Base-by-base conservation (phyloP, 2,329 filamentous ascomycete genomes). In the Ampelomyces quisqualis region DNA sequence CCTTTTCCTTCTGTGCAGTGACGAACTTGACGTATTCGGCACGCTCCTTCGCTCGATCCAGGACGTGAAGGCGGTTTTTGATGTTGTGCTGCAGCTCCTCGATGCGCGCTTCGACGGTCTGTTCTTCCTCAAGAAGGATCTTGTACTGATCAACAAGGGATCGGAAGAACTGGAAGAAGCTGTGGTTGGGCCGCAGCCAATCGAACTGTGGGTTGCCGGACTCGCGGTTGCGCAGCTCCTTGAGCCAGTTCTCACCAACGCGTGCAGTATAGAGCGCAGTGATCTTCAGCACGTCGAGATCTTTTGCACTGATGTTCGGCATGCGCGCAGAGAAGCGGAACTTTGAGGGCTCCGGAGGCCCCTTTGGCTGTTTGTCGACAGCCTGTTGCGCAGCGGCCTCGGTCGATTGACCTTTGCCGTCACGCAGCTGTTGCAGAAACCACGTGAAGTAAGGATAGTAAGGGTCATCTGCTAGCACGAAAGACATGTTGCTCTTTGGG, bases 241-340 rank as follows among this genome's bases (percentile, higher is more conserved):
- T 96, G 80, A 95, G 88, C 72, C 93, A 98, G 47, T 86, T 84
- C 47, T 90, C 84, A 10, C 93, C 93, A 60, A 95, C 91, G 70
- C 91, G 90, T 37, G 93, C 93, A 34, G 91, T 89, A 69, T 93
- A 96, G 18, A 95, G 76, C 14, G 93, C 93, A 23, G 91, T 95
- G 62, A 95, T 71, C 49, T 77, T 79, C 43, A 84, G 73, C 17
- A 84, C 76, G 38, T 84, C 82, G 47, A 97, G 73, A 76, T 98
- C 93, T 69, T 95, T 88, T 51, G 94, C 89, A 70, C 86, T 95
- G 72, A 98, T 95, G 55, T 90, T 91, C 43, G 93, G 93, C 88
- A 97, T 95, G 65, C 90, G 86, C 56, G 93, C 90, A 40, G 89
- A 95, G 73, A 96, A 98, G 55, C 87, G 81, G 63, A 94, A 97